Base-by-base conservation (phyloP, 345 rosid genomes). In the Citrus trifoliata region DNA sequence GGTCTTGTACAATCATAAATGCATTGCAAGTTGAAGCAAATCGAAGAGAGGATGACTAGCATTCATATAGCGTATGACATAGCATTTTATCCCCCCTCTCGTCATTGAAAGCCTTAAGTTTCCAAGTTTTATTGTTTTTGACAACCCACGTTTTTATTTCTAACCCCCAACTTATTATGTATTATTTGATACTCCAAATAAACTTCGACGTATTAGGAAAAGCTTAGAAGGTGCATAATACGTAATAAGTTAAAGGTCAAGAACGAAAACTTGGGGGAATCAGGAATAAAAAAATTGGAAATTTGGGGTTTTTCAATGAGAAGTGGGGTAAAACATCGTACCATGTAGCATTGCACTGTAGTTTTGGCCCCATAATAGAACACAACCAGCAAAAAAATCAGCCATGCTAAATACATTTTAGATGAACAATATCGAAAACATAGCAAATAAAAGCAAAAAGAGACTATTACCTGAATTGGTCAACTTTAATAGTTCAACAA, bases 401-500 rank as follows among this genome's bases (percentile, higher is more conserved):
- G 33, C 70, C 42, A 30, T 53, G 42, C 28, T 65, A 10, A 25
- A 42, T 9, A 27, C 16, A 62, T 65, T 60, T 25, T 6, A 2
- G 22, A 8, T 67, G 28, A 25, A 33, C 25, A 76, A 48, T 14
- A 79, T 64, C 4, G 37, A 51, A 62, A 25, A n/a, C 5, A 22
- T 27, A 78, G 3, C 33, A 53, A 14, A 64, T 58, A 73, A 74
- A 74, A 32, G 27, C 61, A 35, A 71, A 67, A 61, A 72, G 69
- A 78, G 86, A 62, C 58, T 33, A 81, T 89, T 88, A 82, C 99
- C 99, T 89, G 99, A 90, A 90, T 93, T 93, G 78, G 95, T 90
- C 81, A 91, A 84, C 88, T 91, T 96, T 84, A 96, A 79, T 77
- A 94, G 95, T 86, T 96, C 99, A 79, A 88, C 90, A 83, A 96